Conservation (phyloP, 2,329 filamentous ascomycete genomes). For the Penicillium sp. region DNA sequence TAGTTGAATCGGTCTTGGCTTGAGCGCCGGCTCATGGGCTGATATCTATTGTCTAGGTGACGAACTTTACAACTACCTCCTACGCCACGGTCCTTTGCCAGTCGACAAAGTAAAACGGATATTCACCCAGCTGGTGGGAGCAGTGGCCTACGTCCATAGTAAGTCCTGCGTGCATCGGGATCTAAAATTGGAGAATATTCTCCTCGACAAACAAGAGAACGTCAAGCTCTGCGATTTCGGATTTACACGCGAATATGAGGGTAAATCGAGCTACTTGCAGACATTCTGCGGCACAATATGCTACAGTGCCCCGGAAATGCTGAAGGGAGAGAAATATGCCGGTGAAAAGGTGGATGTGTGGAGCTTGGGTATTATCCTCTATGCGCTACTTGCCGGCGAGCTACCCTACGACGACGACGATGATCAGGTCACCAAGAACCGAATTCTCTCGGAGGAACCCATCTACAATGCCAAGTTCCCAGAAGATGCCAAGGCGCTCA, state of each 20-base stretch:
- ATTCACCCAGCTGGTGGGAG: conserved; percentile 92
- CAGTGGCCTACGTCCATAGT: conserved; percentile 90
- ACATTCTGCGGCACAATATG: conserved; percentile 98
- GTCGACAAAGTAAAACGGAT: conserved; percentile 89
- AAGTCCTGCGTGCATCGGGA: conserved; percentile 96
- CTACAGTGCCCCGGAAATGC: conserved; percentile 97
- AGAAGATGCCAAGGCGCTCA: conserved; percentile 71
- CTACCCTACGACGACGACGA: conserved; percentile 96
- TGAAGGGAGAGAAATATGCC: conserved; percentile 96
- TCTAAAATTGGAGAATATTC: conserved; percentile 92
- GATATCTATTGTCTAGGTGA: conserved; percentile 63
- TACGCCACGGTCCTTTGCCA: conserved; percentile 79
- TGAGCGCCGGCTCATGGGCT: background rate
- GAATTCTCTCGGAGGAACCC: conserved; percentile 82
- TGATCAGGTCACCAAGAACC: conserved; percentile 79
- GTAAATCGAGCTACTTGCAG: conserved; percentile 88
- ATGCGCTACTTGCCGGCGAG: conserved; percentile 75
- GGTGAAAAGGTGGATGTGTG: conserved; percentile 98
- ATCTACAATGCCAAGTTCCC: conserved; percentile 79
- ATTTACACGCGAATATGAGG: conserved; percentile 96
- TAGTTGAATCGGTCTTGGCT: background rate
- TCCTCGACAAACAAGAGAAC: conserved; percentile 94
- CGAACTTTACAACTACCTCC: conserved; percentile 94
- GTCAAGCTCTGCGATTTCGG: conserved; percentile 98
- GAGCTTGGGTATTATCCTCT: conserved; percentile 92